Percentiles rank a stretch among this genome's conserved stretches.
phyloP scores from a whole-genome alignment of 495 filamentous ascomycete genomes.

The Neurospora sp. region DNA sequence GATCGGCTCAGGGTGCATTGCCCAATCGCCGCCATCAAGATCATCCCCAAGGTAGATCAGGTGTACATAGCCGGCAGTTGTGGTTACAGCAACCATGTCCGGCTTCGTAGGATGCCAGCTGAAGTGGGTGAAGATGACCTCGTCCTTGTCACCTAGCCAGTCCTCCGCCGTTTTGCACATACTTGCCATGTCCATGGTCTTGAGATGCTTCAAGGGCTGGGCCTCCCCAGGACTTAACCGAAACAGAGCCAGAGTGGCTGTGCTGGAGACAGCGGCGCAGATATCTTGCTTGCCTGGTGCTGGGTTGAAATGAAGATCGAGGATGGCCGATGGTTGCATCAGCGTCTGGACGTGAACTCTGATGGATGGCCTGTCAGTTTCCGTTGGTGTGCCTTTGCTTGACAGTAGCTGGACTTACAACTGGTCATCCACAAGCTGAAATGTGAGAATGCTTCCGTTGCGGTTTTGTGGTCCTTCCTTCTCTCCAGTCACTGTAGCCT shows the following conservation, averaged over 20 bases:
- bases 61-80: conserved; percentile 54
- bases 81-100: conserved; percentile 50
- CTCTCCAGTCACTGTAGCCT: conserved; percentile 4
- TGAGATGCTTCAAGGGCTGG: conserved; percentile 22
- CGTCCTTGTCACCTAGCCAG: conserved; percentile 9
- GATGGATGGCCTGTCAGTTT: conserved; percentile 5
- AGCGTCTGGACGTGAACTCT: conserved; percentile 39
- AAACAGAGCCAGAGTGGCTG: conserved; percentile 59
- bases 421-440: conserved; percentile 37
- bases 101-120: conserved; percentile 52
- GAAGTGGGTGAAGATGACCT: conserved; percentile 58
- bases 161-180: conserved; percentile 10
- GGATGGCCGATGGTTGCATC: conserved; percentile 56
- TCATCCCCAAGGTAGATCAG: conserved; percentile 29
- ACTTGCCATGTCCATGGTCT: conserved; percentile 16
- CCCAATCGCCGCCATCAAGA: conserved; percentile 11
- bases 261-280: conserved; percentile 65
- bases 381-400: conserved; percentile 6
- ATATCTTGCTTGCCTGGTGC: conserved; percentile 31
- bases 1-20: conserved; percentile 16
- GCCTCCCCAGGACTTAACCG: conserved; percentile 21
- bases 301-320: conserved; percentile 79
- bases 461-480: conserved; percentile 42
- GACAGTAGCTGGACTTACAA: conserved; percentile 39
- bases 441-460: conserved; percentile 63